Conservation (phyloP, 1,139 yeast species). For the Arxiozyma slooffiae region DNA sequence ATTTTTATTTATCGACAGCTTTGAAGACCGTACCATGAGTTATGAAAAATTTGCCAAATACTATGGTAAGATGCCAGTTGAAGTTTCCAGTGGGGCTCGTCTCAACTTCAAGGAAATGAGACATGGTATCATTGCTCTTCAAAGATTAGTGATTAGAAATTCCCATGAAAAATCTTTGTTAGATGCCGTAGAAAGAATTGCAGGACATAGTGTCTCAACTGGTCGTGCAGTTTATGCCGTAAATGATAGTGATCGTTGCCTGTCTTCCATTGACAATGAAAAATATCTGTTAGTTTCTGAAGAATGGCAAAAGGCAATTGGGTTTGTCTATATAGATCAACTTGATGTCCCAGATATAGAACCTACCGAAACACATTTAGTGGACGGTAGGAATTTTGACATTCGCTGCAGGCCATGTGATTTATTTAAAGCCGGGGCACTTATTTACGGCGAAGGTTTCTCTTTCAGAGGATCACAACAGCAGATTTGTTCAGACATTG, state of each 20-base stretch:
- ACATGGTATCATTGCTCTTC: too few relatives aligned
- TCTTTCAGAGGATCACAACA: background rate
- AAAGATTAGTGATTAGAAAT: background rate
- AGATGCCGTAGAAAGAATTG: background rate
- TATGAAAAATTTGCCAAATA: too few relatives aligned
- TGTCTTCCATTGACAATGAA: background rate
- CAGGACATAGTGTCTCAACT: background rate
- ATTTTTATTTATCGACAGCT: too few relatives aligned
- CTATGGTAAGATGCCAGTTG: too few relatives aligned
- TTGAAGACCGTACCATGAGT: too few relatives aligned
- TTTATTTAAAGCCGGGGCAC: background rate
- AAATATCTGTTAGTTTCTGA: background rate
- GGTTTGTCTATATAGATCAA: background rate
- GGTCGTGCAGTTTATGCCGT: background rate
- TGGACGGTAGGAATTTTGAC: background rate
- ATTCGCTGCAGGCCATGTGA: background rate
- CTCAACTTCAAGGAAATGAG: too few relatives aligned
- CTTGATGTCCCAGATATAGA: background rate
- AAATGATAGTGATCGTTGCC: background rate
- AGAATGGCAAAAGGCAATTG: background rate
- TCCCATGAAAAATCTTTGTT: background rate
- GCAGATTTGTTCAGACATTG: background rate
- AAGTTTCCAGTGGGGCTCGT: too few relatives aligned
- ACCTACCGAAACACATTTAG: background rate
- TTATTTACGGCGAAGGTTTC: background rate